Percentiles rank a stretch among this genome's conserved stretches.
Conservation (phyloP, 2,329 filamentous ascomycete species). For the Arthrobotrys entomopaga region DNA sequence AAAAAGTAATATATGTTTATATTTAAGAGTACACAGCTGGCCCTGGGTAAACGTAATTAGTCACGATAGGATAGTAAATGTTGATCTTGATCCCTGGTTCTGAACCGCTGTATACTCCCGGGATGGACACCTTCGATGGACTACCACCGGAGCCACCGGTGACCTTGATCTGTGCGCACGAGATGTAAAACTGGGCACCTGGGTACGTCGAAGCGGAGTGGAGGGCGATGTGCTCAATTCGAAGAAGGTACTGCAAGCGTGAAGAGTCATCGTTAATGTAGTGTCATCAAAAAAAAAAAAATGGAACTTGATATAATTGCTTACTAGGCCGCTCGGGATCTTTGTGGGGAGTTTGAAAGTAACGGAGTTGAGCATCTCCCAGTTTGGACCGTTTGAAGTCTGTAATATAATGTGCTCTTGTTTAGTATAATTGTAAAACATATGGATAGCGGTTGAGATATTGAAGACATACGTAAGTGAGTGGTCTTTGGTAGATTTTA, state of each 20-base stretch:
- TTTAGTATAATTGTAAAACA: not conserved
- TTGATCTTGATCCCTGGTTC: slow-evolving; percentile 57
- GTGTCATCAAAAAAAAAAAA: not conserved
- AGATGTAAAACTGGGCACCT: slow-evolving; percentile 62
- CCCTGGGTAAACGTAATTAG: slow-evolving; percentile 56
- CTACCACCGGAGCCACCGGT: slow-evolving; percentile 62
- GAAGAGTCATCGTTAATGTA: slow-evolving; percentile 16
- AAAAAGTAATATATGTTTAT: not conserved
- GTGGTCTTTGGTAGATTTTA: slow-evolving; percentile 59
- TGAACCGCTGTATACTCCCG: slow-evolving; percentile 61
- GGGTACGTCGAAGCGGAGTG: slow-evolving; percentile 60
- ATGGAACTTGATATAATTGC: not conserved
- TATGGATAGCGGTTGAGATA: not conserved
- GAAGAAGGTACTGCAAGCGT: slow-evolving; percentile 60
- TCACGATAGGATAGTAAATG: slow-evolving; percentile 56
- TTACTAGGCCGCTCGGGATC: slow-evolving; percentile 61
- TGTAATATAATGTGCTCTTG: slow-evolving; percentile 49
- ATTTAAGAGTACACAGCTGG: slow-evolving; percentile 55
- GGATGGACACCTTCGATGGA: slow-evolving; percentile 63
- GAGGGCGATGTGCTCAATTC: slow-evolving; percentile 62
- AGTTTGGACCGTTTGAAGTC: slow-evolving; percentile 60
- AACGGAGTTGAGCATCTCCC: slow-evolving; percentile 59
- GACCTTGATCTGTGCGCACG: slow-evolving; percentile 64
- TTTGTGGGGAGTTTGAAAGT: slow-evolving; percentile 64
- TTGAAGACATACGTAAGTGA: slow-evolving; percentile 22